A percentile compares a stretch with the other conserved stretches of the same genome.
Evolutionary conservation across 768 basidiomycete genomes (phyloP).

Genomic region (Pleurotus tuber-regium): DNA sequence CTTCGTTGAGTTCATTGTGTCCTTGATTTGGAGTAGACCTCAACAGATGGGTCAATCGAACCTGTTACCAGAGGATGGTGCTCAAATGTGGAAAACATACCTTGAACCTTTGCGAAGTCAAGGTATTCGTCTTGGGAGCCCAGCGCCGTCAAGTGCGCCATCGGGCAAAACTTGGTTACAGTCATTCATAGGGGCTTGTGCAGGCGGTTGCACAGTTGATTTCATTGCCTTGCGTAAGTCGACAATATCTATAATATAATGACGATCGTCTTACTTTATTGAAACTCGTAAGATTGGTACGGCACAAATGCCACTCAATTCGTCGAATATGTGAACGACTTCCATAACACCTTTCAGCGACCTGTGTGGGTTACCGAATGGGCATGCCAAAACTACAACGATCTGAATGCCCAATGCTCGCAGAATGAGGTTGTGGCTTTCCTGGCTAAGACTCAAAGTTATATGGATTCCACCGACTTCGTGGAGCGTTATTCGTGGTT

Average conservation of each 20-base stretch:
- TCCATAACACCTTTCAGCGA: conserved; percentile 46
- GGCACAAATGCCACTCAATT: conserved; percentile 49
- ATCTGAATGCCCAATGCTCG: conserved; percentile 41
- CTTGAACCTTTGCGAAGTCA: conserved; percentile 46
- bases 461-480: conserved; percentile 50
- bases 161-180: conserved; percentile 53
- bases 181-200: conserved; percentile 49
- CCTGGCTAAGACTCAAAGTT: conserved; percentile 49
- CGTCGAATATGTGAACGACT: conserved; percentile 45
- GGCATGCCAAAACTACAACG: conserved; percentile 52
- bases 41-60: conserved; percentile 47
- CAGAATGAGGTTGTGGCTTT: conserved; percentile 41
- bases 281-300: conserved; percentile 41
- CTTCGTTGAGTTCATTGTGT: no score
- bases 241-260: background rate
- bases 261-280: background rate
- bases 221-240: conserved; percentile 53
- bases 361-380: conserved; percentile 64
- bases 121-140: conserved; percentile 49
- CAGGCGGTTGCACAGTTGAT: conserved; percentile 50
- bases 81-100: conserved; percentile 48
- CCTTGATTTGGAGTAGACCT: conserved; percentile 14
- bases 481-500: conserved; percentile 65
- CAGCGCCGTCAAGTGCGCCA: conserved; percentile 50
- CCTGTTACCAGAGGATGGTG: conserved; percentile 45